Conservation (phyloP, 106 monocot genomes). For the Dioscorea zingiberensis region DNA sequence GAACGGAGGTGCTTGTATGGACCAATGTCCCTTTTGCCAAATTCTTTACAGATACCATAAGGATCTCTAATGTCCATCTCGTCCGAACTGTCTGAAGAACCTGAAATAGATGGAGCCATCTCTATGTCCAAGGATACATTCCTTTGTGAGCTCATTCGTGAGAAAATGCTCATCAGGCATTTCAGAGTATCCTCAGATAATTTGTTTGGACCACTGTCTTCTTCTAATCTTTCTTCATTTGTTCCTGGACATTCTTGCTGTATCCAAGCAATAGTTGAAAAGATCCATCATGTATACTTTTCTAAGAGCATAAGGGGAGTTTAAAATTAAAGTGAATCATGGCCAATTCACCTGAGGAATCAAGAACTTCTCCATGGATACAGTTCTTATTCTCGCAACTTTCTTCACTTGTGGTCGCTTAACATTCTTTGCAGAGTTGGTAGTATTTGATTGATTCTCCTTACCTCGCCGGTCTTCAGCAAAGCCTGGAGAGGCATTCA, state of each 20-base stretch:
- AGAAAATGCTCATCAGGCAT: constrained; percentile 61
- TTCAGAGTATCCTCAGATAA: constrained; percentile 69
- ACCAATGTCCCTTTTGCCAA: constrained; percentile 72
- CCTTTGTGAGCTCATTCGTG: constrained; percentile 17
- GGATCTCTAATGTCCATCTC: constrained; percentile 39
- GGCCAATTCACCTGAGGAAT: constrained; percentile 15
- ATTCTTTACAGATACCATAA: constrained; percentile 49
- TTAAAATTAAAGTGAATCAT: no score
- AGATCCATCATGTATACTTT: no score
- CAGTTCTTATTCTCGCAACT: constrained; percentile 6
- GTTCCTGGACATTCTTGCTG: neutral
- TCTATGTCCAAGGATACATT: constrained; percentile 14
- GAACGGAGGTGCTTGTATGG: constrained; percentile 55
- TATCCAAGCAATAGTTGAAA: no score
- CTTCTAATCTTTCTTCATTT: constrained; percentile 10
- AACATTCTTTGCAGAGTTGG: constrained; percentile 19
- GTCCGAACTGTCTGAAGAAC: constrained; percentile 26
- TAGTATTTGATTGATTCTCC: constrained; percentile 38
- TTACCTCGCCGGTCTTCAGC: constrained; percentile 35
- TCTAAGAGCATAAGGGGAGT: no score
- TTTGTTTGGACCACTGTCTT: constrained; percentile 45
- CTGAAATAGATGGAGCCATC: constrained; percentile 47
- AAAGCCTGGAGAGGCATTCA: neutral
- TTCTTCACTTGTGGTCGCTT: constrained; percentile 40
- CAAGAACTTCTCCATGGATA: constrained; percentile 6